A percentile compares a stretch with the other conserved stretches of the same genome.
Evolutionary conservation across 192 early-diverging fungal species (phyloP).

Genomic region (Mycoemilia scoparia): DNA sequence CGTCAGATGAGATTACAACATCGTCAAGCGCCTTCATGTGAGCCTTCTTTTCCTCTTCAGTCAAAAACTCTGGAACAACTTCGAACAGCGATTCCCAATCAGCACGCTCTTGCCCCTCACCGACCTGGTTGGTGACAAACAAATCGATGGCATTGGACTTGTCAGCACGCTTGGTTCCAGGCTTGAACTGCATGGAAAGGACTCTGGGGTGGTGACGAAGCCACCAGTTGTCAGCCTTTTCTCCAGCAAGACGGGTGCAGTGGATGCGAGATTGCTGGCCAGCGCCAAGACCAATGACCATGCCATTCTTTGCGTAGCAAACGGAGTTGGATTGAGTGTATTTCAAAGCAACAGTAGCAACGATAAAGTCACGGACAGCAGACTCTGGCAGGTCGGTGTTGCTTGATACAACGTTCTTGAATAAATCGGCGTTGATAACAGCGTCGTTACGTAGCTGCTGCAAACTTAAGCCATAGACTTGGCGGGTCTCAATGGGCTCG

Average conservation of each 20-base stretch:
- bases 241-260: constrained; percentile 95
- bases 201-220: constrained; percentile 91
- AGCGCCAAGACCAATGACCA: constrained; percentile 91
- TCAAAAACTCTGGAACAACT: constrained; percentile 56
- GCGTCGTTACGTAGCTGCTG: constrained; percentile 87
- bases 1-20: constrained; percentile 84
- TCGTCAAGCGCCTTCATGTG: constrained; percentile 50
- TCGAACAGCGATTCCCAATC: constrained; percentile 72
- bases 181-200: constrained; percentile 72
- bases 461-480: constrained; percentile 85
- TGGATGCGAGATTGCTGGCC: constrained; percentile 98
- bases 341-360: constrained; percentile 95
- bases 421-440: constrained; percentile 52
- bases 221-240: constrained; percentile 99
- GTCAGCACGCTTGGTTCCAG: constrained; percentile 79
- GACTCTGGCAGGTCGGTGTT: constrained; percentile 49
- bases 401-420: constrained; percentile 74
- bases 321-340: constrained; percentile 99
- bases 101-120: constrained; percentile 39
- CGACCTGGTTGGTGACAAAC: constrained; percentile 79
- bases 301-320: constrained; percentile 94
- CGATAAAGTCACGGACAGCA: constrained; percentile 70
- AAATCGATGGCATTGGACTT: constrained; percentile 94
- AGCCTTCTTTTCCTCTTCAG: constrained; percentile 55
- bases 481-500: constrained; percentile 62